Base-by-base conservation (phyloP, 768 basidiomycete species). In the Pseudohyphozyma bogoriensis region DNA sequence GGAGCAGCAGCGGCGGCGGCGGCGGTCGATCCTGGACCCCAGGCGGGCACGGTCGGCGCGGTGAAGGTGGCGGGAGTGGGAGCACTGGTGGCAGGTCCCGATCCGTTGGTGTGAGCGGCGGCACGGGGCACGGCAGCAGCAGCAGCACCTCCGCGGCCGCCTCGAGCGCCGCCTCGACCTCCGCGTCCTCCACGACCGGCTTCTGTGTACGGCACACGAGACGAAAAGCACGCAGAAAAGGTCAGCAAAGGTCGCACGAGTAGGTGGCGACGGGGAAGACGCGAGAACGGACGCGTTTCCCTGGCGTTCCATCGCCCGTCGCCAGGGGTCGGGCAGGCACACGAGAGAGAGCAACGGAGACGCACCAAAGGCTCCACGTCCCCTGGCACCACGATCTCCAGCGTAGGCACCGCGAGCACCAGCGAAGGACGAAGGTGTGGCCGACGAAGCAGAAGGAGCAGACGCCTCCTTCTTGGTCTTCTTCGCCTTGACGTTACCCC, bases 381-480 rank as follows among this genome's bases (percentile, higher is more conserved):
- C 49, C 10, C 49, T n/a, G 15, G 24, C 45, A 26, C 45, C 37
- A 18, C 37, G 45, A 46, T 46, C 49, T 20, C 32, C 49, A 31
- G n/a, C n/a, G n/a, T 32, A 53, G 9, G 37, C 52, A 29, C 52
- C 52, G 24, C 52, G 52, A 26, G 37, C 52, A 13, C 28, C 47
- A 28, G 47, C 4, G 44, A 24, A 12, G 22, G 10, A 10, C 28
- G n/a, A 12, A 33, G 37, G 6, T 20, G 28, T 8, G 31, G 50
- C 49, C 18, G 28, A 26, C 26, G 37, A 15, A 31, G 28, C 28
- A 18, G 52, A 35, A 33, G 24, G 12, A 12, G 32, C 28, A n/a
- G 50, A 33, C 15, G 32, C n/a, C 31, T 40, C 55, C 65, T 66
- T 66, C 65, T 69, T 66, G 24, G 58, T 56, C 65, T 69, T 69